phyloP scores from a whole-genome alignment of 2,329 filamentous ascomycete genomes.

The Apiospora aurea region DNA sequence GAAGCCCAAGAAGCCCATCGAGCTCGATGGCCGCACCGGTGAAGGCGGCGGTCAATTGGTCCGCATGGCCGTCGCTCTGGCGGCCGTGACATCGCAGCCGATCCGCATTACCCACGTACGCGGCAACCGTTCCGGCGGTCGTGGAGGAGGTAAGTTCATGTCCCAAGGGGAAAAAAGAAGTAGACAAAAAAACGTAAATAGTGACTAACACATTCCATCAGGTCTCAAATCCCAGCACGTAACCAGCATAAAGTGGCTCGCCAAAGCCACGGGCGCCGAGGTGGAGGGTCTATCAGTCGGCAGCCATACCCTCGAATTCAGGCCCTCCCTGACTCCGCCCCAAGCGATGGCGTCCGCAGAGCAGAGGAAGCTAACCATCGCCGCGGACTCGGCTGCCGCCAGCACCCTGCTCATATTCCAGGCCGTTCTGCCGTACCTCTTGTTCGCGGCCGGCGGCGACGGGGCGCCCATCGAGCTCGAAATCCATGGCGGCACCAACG shows the following conservation, averaged over 20 bases:
- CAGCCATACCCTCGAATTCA: constrained; percentile 57
- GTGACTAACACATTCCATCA: constrained; percentile 35
- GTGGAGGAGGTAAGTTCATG: constrained; percentile 42
- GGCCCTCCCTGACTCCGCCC: constrained; percentile 48
- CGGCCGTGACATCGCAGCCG: constrained; percentile 61
- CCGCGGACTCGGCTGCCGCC: constrained; percentile 59
- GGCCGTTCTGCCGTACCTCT: constrained; percentile 64
- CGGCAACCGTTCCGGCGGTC: constrained; percentile 55
- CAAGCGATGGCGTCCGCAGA: constrained; percentile 28
- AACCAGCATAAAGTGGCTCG: constrained; percentile 61
- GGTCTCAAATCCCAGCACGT: constrained; percentile 69
- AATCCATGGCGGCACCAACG: constrained; percentile 67
- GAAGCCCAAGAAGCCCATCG: constrained; percentile 40
- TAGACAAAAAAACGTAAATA: background rate
- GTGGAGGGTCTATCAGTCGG: constrained; percentile 59
- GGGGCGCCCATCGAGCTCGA: constrained; percentile 56
- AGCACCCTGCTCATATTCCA: constrained; percentile 66
- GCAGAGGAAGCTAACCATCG: constrained; percentile 53
- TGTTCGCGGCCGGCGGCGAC: constrained; percentile 50
- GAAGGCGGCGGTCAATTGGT: constrained; percentile 70
- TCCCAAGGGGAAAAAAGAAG: background rate
- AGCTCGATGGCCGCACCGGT: constrained; percentile 63
- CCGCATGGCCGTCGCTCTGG: constrained; percentile 61
- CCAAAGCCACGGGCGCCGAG: constrained; percentile 57
- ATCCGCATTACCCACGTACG: constrained; percentile 62